A percentile compares a stretch with the other conserved stretches of the same genome.
phyloP scores from a whole-genome alignment of 148 eudicot genomes.

The Oxyria digyna region DNA sequence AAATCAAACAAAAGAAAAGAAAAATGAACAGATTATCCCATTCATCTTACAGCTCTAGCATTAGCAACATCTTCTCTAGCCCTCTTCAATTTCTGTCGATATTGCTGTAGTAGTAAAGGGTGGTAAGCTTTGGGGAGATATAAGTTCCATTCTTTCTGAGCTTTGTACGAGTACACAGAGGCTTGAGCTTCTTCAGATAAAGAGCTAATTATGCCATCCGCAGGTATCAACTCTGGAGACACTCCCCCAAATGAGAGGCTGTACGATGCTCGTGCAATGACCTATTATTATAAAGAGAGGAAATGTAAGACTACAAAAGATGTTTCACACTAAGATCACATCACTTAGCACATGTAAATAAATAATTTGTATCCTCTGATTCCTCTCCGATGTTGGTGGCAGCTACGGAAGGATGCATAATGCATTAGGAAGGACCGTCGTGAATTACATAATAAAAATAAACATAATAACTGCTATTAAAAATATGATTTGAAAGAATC shows the following conservation, averaged over 20 bases:
- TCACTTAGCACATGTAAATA: not conserved
- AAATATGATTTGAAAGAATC: not conserved
- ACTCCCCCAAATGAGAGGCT: slow-evolving; percentile 75
- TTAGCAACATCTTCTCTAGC: slow-evolving; percentile 62
- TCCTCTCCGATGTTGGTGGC: not conserved
- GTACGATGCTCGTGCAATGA: slow-evolving; percentile 84
- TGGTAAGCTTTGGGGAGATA: slow-evolving; percentile 73
- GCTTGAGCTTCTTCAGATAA: slow-evolving; percentile 21
- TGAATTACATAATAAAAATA: not conserved
- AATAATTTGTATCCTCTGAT: not conserved
- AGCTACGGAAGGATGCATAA: not conserved
- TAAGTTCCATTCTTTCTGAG: slow-evolving; percentile 56
- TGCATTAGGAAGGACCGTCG: not conserved
- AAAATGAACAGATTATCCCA: slow-evolving; percentile 3
- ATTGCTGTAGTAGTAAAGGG: slow-evolving; percentile 70
- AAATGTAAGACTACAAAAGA: slow-evolving; percentile 1
- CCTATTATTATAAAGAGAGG: slow-evolving; percentile 19
- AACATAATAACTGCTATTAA: not conserved
- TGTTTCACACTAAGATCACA: not conserved
- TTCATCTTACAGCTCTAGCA: slow-evolving; percentile 69
- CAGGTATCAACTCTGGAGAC: slow-evolving; percentile 52
- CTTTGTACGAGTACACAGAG: slow-evolving; percentile 13
- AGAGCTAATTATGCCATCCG: slow-evolving; percentile 29
- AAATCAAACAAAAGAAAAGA: slow-evolving; percentile 11
- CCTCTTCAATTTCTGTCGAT: slow-evolving; percentile 43